A percentile compares a stretch with the other conserved stretches of the same genome.
phyloP scores from a whole-genome alignment of 2,329 filamentous ascomycete species.

The Diplodia corticola region DNA sequence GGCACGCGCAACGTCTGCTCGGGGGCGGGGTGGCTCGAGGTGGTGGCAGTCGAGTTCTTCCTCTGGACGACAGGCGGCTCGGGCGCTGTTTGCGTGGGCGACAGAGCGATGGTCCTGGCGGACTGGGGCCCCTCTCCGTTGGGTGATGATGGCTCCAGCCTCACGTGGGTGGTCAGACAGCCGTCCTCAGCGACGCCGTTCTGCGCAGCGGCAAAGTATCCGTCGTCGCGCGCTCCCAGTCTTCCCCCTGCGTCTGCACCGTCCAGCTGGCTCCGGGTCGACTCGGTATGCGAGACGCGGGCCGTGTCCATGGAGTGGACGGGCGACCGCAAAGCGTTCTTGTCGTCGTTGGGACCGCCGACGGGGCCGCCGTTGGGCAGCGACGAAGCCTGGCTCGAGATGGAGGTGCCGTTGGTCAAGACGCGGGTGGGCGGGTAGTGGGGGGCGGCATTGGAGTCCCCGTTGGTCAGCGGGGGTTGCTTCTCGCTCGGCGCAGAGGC shows the following conservation, averaged over 20 bases:
- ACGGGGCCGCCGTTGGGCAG: conserved; percentile 33
- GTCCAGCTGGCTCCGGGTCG: conserved; percentile 22
- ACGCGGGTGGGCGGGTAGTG: conserved; percentile 35
- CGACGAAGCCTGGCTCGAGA: conserved; percentile 40
- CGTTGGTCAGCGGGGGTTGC: conserved; percentile 35
- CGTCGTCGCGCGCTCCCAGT: conserved; percentile 43
- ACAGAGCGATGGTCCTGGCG: conserved; percentile 8
- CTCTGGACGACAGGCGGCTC: conserved; percentile 19
- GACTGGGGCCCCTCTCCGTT: conserved; percentile 29
- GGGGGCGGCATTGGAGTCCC: conserved; percentile 26
- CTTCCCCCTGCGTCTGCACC: not conserved
- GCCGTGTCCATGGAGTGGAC: conserved; percentile 25
- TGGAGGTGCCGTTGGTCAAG: conserved; percentile 34
- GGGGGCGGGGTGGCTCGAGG: conserved; percentile 27
- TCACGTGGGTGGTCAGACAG: conserved; percentile 38
- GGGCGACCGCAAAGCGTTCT: conserved; percentile 30
- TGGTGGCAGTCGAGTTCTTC: conserved; percentile 30
- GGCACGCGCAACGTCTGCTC: conserved; percentile 42
- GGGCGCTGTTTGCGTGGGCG: not conserved
- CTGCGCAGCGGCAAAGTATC: conserved; percentile 47
- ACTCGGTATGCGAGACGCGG: conserved; percentile 30
- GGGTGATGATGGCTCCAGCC: conserved; percentile 35
- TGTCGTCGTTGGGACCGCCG: conserved; percentile 28
- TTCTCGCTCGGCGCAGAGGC: conserved; percentile 28
- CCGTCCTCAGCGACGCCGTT: conserved; percentile 40